These are phyloP conservation scores for Leishmania aethiopica DNA, from an alignment of 208 protist species.

Conservation along the genomic window DNA sequence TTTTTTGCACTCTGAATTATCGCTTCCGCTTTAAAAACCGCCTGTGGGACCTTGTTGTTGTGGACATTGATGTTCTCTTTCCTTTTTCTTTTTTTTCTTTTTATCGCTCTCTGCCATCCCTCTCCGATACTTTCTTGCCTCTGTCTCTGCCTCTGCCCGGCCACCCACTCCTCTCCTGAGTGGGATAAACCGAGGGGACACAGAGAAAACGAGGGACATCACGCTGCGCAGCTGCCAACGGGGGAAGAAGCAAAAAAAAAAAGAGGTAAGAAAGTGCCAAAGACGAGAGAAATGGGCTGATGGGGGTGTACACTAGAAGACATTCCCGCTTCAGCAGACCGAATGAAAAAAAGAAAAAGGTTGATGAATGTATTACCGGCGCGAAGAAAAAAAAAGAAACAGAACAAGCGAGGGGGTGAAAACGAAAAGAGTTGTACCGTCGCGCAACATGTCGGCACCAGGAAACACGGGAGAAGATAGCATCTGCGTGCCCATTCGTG, in stretches of 20 bases:
- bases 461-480: not conserved
- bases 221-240: not conserved
- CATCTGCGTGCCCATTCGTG: not conserved
- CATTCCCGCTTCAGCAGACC: not conserved
- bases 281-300: not conserved
- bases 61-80: not conserved
- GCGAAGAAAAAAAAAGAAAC: not conserved
- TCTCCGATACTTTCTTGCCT: not conserved
- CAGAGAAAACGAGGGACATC: not conserved
- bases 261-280: not conserved
- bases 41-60: not conserved
- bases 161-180: not conserved
- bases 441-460: too few species aligned
- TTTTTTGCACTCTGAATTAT: not conserved
- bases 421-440: not conserved
- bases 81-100: not conserved
- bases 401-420: not conserved
- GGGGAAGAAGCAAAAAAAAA: not conserved
- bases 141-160: not conserved
- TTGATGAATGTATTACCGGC: not conserved
- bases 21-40: not conserved
- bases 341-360: not conserved
- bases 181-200: not conserved
- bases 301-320: not conserved
- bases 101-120: not conserved